Conservation (phyloP, 164 flowering plant genomes). For the Annona squamosa region DNA sequence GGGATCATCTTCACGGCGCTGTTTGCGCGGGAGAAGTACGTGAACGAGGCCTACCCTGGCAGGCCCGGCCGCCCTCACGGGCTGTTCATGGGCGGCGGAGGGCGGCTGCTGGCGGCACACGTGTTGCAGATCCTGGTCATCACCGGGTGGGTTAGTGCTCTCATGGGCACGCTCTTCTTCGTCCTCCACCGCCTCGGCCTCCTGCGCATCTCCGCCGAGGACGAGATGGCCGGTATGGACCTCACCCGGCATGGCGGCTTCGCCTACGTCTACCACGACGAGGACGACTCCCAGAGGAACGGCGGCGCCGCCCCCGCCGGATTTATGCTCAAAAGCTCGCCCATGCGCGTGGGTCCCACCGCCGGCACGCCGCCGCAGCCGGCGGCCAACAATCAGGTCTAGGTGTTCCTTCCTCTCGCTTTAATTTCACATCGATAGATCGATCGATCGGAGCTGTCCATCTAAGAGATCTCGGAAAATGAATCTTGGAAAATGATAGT, state of each 20-base stretch:
- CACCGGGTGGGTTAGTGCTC: conserved; percentile 61
- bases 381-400: neutral
- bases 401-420: neutral
- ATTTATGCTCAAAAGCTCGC: conserved; percentile 9
- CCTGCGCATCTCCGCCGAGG: conserved; percentile 56
- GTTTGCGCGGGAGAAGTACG: conserved; percentile 49
- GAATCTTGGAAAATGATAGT: neutral
- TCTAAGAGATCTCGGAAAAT: neutral
- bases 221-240: conserved; percentile 84
- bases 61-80: conserved; percentile 48
- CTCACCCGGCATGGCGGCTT: conserved; percentile 76
- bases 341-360: conserved; percentile 11
- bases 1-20: conserved; percentile 71
- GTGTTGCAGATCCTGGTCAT: conserved; percentile 59
- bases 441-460: neutral
- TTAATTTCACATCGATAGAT: too few relatives aligned
- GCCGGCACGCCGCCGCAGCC: neutral
- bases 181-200: conserved; percentile 38
- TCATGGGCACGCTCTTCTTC: conserved; percentile 68
- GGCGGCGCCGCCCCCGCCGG: neutral
- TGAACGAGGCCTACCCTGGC: conserved; percentile 44
- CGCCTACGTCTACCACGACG: conserved; percentile 53
- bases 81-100: conserved; percentile 77
- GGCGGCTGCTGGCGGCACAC: conserved; percentile 56
- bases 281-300: conserved; percentile 12